Evolutionary conservation across 441 rosid species (phyloP).

Genomic region (Cnidoscolus chayamansa): DNA sequence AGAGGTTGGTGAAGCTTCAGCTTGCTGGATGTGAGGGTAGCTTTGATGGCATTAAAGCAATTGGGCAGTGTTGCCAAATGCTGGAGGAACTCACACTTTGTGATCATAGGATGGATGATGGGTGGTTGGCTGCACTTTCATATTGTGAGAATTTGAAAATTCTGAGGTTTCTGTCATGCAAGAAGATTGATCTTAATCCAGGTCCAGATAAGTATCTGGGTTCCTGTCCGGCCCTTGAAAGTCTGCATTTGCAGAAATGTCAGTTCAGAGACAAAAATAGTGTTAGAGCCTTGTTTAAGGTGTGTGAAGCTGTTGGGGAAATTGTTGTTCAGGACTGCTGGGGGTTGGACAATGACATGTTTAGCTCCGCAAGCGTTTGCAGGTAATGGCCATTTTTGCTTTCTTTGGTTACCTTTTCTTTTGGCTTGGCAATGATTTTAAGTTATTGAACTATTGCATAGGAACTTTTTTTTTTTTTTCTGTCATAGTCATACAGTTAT

Average conservation of each 20-base stretch:
- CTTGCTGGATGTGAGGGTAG: constrained; percentile 84
- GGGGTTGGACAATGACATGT: constrained; percentile 66
- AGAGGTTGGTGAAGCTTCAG: constrained; percentile 73
- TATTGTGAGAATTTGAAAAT: constrained; percentile 74
- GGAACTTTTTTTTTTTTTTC: not conserved
- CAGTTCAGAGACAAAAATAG: constrained; percentile 58
- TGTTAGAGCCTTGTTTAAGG: constrained; percentile 54
- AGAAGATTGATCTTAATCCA: constrained; percentile 52
- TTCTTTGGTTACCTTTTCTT: constrained; percentile 7
- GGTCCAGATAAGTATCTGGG: constrained; percentile 63
- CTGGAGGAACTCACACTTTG: constrained; percentile 68
- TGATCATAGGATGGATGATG: constrained; percentile 79
- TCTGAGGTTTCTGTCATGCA: constrained; percentile 60
- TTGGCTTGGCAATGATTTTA: constrained; percentile 6
- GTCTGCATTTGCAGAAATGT: constrained; percentile 61
- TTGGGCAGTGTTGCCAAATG: constrained; percentile 91
- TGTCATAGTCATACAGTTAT: not conserved
- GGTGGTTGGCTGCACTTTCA: constrained; percentile 74
- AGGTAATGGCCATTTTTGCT: constrained; percentile 39
- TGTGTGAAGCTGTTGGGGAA: constrained; percentile 56
- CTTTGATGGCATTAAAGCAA: constrained; percentile 78
- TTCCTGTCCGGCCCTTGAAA: constrained; percentile 59
- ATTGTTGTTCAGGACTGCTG: constrained; percentile 63
- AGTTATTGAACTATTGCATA: constrained; percentile 4
- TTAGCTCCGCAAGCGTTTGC: constrained; percentile 56